phyloP scores from a whole-genome alignment of 73 alveolate species.

The Paramecium bursaria region DNA sequence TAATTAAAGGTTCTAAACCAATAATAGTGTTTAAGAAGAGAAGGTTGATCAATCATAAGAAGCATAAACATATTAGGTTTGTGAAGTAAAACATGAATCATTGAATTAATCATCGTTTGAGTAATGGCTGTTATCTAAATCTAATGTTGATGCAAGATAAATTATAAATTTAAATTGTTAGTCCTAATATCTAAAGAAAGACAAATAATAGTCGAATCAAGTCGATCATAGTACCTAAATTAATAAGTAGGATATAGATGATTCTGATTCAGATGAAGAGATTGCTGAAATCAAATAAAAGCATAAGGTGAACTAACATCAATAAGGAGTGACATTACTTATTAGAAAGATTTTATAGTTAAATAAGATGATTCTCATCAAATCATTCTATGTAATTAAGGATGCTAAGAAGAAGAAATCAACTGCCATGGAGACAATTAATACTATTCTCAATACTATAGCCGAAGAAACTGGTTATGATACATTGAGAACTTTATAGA shows the following conservation, averaged over 20 bases:
- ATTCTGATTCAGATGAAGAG: conserved; percentile 52
- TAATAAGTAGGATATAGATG: not conserved
- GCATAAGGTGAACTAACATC: not conserved
- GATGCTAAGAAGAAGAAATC: conserved; percentile 5
- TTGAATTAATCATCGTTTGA: conserved; percentile 51
- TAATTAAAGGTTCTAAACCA: not conserved
- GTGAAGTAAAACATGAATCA: conserved; percentile 18
- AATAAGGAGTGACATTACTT: conserved; percentile 42
- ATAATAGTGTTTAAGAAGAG: conserved; percentile 6
- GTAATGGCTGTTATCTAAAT: conserved; percentile 24
- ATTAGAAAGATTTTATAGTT: conserved; percentile 26
- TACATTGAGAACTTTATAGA: conserved; percentile 35
- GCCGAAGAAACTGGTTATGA: conserved; percentile 58
- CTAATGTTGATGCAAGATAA: not conserved
- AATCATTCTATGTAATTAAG: conserved; percentile 42
- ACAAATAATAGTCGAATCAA: no score
- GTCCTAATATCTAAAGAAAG: conserved; percentile 19
- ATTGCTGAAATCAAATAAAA: conserved; percentile 34
- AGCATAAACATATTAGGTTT: conserved; percentile 9
- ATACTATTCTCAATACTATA: not conserved
- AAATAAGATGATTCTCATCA: not conserved
- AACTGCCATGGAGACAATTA: not conserved
- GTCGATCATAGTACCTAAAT: conserved; percentile 60
- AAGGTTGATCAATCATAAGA: no score
- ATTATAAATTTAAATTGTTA: conserved; percentile 47